Conservation (phyloP, 1,284 basidiomycete genomes). For the Omphalotus olearius region DNA sequence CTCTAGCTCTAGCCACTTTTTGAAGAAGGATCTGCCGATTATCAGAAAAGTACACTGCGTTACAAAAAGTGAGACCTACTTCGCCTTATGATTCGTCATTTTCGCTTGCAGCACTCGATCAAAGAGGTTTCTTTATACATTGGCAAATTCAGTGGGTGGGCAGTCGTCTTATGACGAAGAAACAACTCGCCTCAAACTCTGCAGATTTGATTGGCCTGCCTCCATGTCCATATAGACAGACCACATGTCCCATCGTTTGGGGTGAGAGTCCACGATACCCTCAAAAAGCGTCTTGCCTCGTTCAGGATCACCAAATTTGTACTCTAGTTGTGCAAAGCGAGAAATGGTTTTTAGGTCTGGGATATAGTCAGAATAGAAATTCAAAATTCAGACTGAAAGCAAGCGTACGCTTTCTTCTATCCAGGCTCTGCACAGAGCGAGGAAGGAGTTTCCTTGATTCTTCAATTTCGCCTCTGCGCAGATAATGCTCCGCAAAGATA, state of each 20-base stretch:
- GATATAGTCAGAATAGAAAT: neutral
- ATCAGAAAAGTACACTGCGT: neutral
- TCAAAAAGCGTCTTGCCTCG: slow-evolving; percentile 96
- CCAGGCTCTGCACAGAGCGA: slow-evolving; percentile 87
- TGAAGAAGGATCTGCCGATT: slow-evolving; percentile 77
- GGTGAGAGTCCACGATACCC: slow-evolving; percentile 91
- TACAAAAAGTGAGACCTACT: slow-evolving; percentile 44
- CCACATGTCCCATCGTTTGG: slow-evolving; percentile 95
- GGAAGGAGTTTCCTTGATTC: slow-evolving; percentile 86
- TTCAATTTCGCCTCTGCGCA: slow-evolving; percentile 71
- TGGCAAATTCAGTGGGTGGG: slow-evolving; percentile 14
- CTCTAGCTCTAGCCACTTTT: slow-evolving; percentile 96
- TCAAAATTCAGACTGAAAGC: neutral
- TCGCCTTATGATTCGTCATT: slow-evolving; percentile 93
- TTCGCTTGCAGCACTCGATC: slow-evolving; percentile 80
- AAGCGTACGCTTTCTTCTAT: slow-evolving; percentile 83
- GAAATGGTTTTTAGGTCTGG: slow-evolving; percentile 93
- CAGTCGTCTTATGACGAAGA: slow-evolving; percentile 5
- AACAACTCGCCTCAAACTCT: slow-evolving; percentile 58
- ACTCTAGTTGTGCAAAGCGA: slow-evolving; percentile 93
- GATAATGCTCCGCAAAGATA: slow-evolving; percentile 76
- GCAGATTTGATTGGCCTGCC: slow-evolving; percentile 72
- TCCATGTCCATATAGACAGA: slow-evolving; percentile 98
- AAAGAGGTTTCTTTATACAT: slow-evolving; percentile 65
- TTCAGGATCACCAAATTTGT: slow-evolving; percentile 91